Evolutionary conservation across 805 yeast species (phyloP), one percentile per base, ranked within the genome.

Genomic region (Candida nemodendra): DNA sequence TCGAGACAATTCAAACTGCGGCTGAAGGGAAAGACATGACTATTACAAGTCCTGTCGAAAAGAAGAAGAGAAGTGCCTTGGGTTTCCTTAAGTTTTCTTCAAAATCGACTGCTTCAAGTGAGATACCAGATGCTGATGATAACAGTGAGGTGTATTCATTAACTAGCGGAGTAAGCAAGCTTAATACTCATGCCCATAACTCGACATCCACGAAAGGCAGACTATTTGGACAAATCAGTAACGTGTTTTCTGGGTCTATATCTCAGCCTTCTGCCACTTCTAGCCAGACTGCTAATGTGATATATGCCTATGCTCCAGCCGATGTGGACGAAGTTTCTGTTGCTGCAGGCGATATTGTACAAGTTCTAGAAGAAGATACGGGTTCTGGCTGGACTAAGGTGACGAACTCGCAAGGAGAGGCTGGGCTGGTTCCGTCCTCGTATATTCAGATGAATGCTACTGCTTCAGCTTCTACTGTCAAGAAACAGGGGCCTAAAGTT

Each of bases 341-440:
- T 1, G 36, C 54, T 5, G 72, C 76, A 0, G 89, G 90, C 9
- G 95, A 84, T 21, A 53, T 59, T 1, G 62, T 90, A 27, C 64
- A 65, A 4, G 71, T 91, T 4, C 38, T 81, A 0, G 79, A 76
- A 34, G 65, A 66, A 1, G 98, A 93, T 57, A 90, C 86, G 45
- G 97, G 96, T 0, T 79, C 87, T 13, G 99, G 99, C 0, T 91
- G 99, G 99, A 84, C 95, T 2, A 63, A 66, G 48, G 78, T 89
- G 8, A 50, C 50, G n/a, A 67, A 69, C n/a, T 46, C 65, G 2
- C 54, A 59, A 16, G 73, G 74, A 4, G 59, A 60, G 8, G 65
- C 64, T 28, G 99, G 99, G 0, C 68, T 90, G 27, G 96, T 90
- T 4, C 99, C 99, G 2, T 79, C 95, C 0, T 64, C 84, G 0